These are phyloP conservation scores for Epichloe amarillans DNA, from an alignment of 2,329 filamentous ascomycete species.

Conservation along the genomic window DNA sequence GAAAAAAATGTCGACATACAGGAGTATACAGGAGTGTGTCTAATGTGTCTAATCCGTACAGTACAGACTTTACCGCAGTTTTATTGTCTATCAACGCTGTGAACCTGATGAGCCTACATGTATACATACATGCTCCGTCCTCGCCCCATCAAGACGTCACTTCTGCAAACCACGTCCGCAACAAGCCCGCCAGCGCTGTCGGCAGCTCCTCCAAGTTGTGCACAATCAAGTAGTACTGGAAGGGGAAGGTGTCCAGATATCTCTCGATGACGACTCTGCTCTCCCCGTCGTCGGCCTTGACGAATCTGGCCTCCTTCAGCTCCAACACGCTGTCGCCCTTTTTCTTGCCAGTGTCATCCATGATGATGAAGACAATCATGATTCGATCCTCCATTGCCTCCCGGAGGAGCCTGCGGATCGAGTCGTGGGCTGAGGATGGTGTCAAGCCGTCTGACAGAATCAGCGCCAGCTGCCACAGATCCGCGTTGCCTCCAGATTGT, in stretches of 20 bases:
- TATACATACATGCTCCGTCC: no score
- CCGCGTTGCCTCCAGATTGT: slow-evolving; percentile 41
- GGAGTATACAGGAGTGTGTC: no score
- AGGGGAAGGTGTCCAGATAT: slow-evolving; percentile 92
- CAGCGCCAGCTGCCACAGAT: slow-evolving; percentile 90
- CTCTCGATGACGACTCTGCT: slow-evolving; percentile 68
- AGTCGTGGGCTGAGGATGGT: slow-evolving; percentile 65
- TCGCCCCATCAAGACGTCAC: slow-evolving; percentile 30
- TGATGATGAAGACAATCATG: slow-evolving; percentile 96
- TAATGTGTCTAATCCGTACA: no score
- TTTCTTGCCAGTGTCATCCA: slow-evolving; percentile 49
- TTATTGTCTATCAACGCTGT: not conserved
- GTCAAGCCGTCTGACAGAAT: slow-evolving; percentile 92
- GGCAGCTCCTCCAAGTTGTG: slow-evolving; percentile 85
- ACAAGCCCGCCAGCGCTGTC: slow-evolving; percentile 67
- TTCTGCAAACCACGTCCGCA: slow-evolving; percentile 92
- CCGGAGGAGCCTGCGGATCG: slow-evolving; percentile 67
- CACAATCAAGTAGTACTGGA: slow-evolving; percentile 93
- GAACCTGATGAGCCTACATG: no score
- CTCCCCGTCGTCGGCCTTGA: slow-evolving; percentile 45
- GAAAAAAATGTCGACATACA: no score
- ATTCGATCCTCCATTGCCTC: slow-evolving; percentile 87
- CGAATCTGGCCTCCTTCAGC: slow-evolving; percentile 75
- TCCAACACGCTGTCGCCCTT: slow-evolving; percentile 64
- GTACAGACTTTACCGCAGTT: no score